Percentiles rank a stretch among this genome's conserved stretches.
phyloP scores from a whole-genome alignment of 257 asterid species.

The Solanum peruvianum region DNA sequence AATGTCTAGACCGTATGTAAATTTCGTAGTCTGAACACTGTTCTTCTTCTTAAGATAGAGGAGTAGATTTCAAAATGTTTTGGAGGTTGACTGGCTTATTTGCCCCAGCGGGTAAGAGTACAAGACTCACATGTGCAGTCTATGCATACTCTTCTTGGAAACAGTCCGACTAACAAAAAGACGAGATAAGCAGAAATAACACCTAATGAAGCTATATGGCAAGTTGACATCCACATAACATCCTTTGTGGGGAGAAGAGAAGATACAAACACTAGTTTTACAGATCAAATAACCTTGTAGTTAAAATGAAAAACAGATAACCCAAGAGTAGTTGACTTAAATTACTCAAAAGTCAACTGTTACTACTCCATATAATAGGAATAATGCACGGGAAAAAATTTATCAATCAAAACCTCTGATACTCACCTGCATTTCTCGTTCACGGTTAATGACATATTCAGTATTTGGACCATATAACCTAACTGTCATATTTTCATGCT shows the following conservation, averaged over 20 bases:
- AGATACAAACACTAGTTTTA: neutral
- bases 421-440: constrained; percentile 73
- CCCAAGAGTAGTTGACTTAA: neutral
- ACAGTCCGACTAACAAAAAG: neutral
- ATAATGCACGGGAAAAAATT: neutral
- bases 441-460: constrained; percentile 83
- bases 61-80: neutral
- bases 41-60: neutral
- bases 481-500: constrained; percentile 41
- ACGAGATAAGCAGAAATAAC: neutral
- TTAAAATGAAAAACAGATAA: neutral
- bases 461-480: constrained; percentile 94
- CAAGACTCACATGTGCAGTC: neutral
- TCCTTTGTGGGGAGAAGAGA: neutral
- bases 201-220: neutral
- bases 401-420: constrained; percentile 1
- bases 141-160: neutral
- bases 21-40: neutral
- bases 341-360: neutral
- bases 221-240: neutral
- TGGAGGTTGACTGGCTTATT: neutral
- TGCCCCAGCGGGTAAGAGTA: neutral
- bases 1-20: neutral
- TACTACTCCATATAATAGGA: neutral
- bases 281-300: neutral